Evolutionary conservation across 2,329 filamentous ascomycete species (phyloP).

Genomic region (Aspergillus tanneri): DNA sequence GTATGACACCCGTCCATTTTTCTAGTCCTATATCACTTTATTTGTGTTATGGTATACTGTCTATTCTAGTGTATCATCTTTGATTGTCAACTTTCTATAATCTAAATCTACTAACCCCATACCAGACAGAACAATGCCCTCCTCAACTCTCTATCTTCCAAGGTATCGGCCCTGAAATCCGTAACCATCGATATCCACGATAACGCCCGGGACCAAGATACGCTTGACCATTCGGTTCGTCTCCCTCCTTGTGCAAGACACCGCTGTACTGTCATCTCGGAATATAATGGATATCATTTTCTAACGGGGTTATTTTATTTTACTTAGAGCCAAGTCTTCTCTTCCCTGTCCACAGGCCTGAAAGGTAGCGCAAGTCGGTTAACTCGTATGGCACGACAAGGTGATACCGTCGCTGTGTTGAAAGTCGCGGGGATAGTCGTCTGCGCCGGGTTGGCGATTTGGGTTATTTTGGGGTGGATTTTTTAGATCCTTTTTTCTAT

Average conservation of each 20-base stretch:
- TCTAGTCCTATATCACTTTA: background rate
- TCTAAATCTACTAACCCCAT: no score
- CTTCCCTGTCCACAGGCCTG: slow-evolving; percentile 75
- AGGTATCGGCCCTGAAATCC: slow-evolving; percentile 86
- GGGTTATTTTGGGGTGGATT: slow-evolving; percentile 67
- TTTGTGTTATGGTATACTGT: no score
- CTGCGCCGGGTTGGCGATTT: slow-evolving; percentile 69
- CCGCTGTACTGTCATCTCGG: no score
- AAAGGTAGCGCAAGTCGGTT: slow-evolving; percentile 80
- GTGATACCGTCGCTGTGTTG: slow-evolving; percentile 86
- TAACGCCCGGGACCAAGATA: slow-evolving; percentile 80
- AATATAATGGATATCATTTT: no score
- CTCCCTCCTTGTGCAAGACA: no score
- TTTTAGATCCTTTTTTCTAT: no score
- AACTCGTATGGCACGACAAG: slow-evolving; percentile 84
- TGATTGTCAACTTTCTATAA: no score
- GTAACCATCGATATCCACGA: slow-evolving; percentile 98
- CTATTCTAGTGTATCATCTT: no score
- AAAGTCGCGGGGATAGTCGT: slow-evolving; percentile 85
- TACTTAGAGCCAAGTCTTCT: slow-evolving; percentile 79
- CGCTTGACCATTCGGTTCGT: slow-evolving; percentile 82
- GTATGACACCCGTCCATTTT: slow-evolving; percentile 45
- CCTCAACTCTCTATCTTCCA: slow-evolving; percentile 83
- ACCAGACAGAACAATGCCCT: slow-evolving; percentile 86
- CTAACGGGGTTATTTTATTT: no score